Percentiles rank a stretch among this genome's conserved stretches.
Conservation (phyloP, 2,329 filamentous ascomycete species). For the Mariannaea elegans region DNA sequence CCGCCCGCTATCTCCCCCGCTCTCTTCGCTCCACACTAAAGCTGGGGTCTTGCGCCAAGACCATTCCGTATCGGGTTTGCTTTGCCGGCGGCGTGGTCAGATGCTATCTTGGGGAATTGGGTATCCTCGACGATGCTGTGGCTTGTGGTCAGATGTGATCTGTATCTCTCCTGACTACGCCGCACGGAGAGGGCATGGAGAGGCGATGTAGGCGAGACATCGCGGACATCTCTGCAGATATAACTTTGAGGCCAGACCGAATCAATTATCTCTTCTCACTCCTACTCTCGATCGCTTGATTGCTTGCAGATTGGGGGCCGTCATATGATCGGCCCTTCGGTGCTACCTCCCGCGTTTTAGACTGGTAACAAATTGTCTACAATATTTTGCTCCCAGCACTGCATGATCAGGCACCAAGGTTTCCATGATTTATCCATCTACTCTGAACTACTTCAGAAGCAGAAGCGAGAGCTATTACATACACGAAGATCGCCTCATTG, state of each 20-base stretch:
- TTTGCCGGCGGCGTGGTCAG: conserved; percentile 15
- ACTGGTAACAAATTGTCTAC: background rate
- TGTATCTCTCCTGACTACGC: background rate
- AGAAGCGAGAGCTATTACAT: too few species aligned
- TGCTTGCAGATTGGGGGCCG: background rate
- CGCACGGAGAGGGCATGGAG: background rate
- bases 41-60: background rate
- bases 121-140: background rate
- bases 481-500: too few species aligned
- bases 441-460: too few species aligned
- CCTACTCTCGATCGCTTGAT: too few species aligned
- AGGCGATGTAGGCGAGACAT: background rate
- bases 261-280: background rate
- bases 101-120: background rate
- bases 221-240: too few species aligned
- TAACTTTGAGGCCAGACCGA: background rate
- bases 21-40: conserved; percentile 9
- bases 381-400: too few species aligned
- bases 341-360: background rate
- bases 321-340: background rate
- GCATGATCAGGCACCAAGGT: too few species aligned
- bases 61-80: conserved; percentile 17
- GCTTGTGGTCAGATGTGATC: background rate
- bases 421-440: too few species aligned
- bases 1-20: conserved; percentile 9